Evolutionary conservation across 2,329 filamentous ascomycete genomes (phyloP).

Genomic region (Fusarium brachygibbosum): DNA sequence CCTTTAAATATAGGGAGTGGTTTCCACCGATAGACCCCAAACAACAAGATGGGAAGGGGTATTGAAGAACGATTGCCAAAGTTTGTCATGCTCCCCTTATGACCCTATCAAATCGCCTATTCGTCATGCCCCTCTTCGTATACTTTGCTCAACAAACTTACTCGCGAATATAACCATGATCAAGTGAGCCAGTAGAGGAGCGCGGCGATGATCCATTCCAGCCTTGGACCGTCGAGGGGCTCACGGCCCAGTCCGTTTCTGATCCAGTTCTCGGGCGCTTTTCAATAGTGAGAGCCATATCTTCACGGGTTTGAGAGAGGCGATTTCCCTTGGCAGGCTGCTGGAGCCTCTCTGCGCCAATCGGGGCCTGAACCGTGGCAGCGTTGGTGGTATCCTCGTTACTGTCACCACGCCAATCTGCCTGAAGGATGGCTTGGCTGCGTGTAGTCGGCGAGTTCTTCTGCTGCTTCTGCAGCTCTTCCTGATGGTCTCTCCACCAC

Average conservation of each 20-base stretch:
- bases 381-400: conserved; percentile 15
- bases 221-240: conserved; percentile 18
- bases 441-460: conserved; percentile 4
- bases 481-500: conserved; percentile 71
- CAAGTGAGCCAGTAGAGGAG: conserved; percentile 27
- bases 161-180: conserved; percentile 18
- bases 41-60: not conserved
- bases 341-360: conserved; percentile 34
- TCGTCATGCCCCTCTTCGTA: conserved; percentile 5
- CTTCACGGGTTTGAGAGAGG: conserved; percentile 34
- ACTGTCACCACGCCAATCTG: conserved; percentile 31
- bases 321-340: conserved; percentile 9
- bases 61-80: not conserved
- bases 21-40: not conserved
- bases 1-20: not conserved
- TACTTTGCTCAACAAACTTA: conserved; percentile 4
- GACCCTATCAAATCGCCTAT: not conserved
- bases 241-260: conserved; percentile 27
- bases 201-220: conserved; percentile 32
- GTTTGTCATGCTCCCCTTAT: conserved; percentile 2
- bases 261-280: conserved; percentile 52
- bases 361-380: conserved; percentile 23
- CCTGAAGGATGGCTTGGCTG: conserved; percentile 11
- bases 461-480: conserved; percentile 56
- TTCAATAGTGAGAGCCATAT: conserved; percentile 51